Conservation (phyloP, 2,329 filamentous ascomycete species). For the Biscogniauxia marginata region DNA sequence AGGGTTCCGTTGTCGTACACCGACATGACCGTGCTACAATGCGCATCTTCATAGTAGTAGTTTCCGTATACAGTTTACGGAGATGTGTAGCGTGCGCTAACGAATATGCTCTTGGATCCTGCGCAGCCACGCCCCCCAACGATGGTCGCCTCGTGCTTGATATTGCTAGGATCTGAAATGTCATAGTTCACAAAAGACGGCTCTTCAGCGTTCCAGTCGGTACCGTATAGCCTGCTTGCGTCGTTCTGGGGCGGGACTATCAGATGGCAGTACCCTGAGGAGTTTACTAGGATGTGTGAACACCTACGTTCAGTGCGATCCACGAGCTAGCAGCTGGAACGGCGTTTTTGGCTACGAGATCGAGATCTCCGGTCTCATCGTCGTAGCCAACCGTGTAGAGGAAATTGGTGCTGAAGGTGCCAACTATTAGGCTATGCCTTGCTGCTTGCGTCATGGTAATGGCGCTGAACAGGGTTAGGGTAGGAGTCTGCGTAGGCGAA, state of each 20-base stretch:
- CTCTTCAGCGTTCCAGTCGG: slow-evolving; percentile 19
- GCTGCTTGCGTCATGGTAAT: slow-evolving; percentile 5
- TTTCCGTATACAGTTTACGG: slow-evolving; percentile 31
- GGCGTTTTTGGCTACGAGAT: slow-evolving; percentile 20
- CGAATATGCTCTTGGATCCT: slow-evolving; percentile 25
- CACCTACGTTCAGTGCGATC: slow-evolving; percentile 32
- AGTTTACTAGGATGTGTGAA: background rate
- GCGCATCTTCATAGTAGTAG: slow-evolving; percentile 26
- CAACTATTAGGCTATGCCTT: slow-evolving; percentile 30
- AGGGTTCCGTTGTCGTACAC: slow-evolving; percentile 41
- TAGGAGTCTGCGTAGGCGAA: background rate
- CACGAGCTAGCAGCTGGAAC: slow-evolving; percentile 26
- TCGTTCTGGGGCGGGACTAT: slow-evolving; percentile 25
- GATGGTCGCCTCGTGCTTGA: slow-evolving; percentile 20
- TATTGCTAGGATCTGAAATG: slow-evolving; percentile 19
- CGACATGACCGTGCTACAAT: slow-evolving; percentile 37
- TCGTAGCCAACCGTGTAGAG: slow-evolving; percentile 34
- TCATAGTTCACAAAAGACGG: slow-evolving; percentile 30
- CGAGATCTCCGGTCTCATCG: slow-evolving; percentile 23
- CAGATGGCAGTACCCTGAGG: background rate
- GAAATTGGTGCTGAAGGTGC: slow-evolving; percentile 28
- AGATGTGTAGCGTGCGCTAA: slow-evolving; percentile 16
- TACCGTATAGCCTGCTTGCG: slow-evolving; percentile 32
- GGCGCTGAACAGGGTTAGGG: background rate
- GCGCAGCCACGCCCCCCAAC: slow-evolving; percentile 17